Percentiles rank a stretch among this genome's conserved stretches.
phyloP scores from a whole-genome alignment of 306 rosid genomes.

The Hippophae rhamnoides region DNA sequence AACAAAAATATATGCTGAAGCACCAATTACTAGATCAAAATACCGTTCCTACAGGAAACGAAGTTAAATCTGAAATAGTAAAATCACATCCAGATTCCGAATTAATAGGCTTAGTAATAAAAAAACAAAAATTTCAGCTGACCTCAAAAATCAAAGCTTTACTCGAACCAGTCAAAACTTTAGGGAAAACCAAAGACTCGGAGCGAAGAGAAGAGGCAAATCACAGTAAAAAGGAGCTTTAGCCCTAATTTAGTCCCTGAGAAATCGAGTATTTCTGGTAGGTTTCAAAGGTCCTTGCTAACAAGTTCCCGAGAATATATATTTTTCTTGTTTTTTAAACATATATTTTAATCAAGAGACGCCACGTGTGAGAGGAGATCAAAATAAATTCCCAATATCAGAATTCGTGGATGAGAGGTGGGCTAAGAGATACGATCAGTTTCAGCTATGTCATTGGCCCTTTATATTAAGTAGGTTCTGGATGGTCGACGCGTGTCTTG shows the following conservation, averaged over 20 bases:
- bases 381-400: slow-evolving; percentile 23
- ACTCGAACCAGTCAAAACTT: background rate
- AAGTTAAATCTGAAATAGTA: background rate
- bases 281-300: slow-evolving; percentile 28
- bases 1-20: too few relatives aligned
- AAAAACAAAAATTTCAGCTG: slow-evolving; percentile 11
- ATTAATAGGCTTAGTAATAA: too few relatives aligned
- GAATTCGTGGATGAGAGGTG: slow-evolving; percentile 67
- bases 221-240: slow-evolving; percentile 1
- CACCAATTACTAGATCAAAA: too few relatives aligned
- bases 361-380: slow-evolving; percentile 53
- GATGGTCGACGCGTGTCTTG: slow-evolving; percentile 25
- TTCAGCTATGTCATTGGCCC: slow-evolving; percentile 40
- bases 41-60: background rate
- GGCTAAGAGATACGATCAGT: slow-evolving; percentile 68
- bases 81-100: background rate
- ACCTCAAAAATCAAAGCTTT: slow-evolving; percentile 17
- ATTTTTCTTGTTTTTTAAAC: background rate
- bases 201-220: background rate
- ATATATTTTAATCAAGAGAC: slow-evolving; percentile 12
- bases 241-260: slow-evolving; percentile 16
- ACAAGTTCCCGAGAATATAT: slow-evolving; percentile 15
- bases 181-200: background rate
- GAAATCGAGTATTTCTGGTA: slow-evolving; percentile 21
- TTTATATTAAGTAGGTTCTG: background rate